Percentiles rank a stretch among this genome's conserved stretches.
These are phyloP conservation scores for Silene coronaria DNA, from an alignment of 179 eudicot genomes.

Conservation along the genomic window DNA sequence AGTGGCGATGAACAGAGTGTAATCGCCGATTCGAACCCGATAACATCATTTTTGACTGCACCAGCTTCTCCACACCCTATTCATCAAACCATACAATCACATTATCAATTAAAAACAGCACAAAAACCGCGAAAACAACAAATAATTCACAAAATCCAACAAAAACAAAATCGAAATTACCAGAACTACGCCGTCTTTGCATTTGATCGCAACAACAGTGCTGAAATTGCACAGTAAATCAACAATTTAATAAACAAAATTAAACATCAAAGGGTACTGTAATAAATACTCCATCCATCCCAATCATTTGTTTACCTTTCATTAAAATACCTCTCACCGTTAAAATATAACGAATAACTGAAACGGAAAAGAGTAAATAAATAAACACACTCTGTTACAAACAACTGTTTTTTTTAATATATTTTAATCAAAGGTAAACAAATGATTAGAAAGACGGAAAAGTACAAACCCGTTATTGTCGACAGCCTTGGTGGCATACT, in stretches of 20 bases:
- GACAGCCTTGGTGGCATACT: conserved; percentile 86
- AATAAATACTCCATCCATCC: too few relatives aligned
- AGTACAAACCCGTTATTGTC: conserved; percentile 64
- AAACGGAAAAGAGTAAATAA: too few relatives aligned
- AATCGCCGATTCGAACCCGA: conserved; percentile 88
- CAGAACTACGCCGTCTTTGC: conserved; percentile 91
- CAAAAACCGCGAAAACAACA: too few relatives aligned
- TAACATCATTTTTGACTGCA: conserved; percentile 88
- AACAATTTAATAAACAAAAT: background rate
- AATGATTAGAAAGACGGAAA: background rate
- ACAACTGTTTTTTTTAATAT: too few relatives aligned
- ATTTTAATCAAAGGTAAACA: background rate
- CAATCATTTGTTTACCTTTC: too few relatives aligned
- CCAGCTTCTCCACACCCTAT: conserved; percentile 84
- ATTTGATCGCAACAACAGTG: conserved; percentile 75
- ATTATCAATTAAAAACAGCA: background rate
- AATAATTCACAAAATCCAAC: background rate
- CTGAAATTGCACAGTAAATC: conserved; percentile 22
- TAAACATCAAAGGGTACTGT: too few relatives aligned
- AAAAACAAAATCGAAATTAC: conserved; percentile 28
- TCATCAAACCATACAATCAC: background rate
- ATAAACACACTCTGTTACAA: too few relatives aligned
- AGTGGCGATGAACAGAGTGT: conserved; percentile 80
- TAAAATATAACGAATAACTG: too few relatives aligned
- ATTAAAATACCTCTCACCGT: too few relatives aligned